These are phyloP conservation scores for Rhypophila decipiens DNA, from an alignment of 495 filamentous ascomycete genomes.

Conservation along the genomic window DNA sequence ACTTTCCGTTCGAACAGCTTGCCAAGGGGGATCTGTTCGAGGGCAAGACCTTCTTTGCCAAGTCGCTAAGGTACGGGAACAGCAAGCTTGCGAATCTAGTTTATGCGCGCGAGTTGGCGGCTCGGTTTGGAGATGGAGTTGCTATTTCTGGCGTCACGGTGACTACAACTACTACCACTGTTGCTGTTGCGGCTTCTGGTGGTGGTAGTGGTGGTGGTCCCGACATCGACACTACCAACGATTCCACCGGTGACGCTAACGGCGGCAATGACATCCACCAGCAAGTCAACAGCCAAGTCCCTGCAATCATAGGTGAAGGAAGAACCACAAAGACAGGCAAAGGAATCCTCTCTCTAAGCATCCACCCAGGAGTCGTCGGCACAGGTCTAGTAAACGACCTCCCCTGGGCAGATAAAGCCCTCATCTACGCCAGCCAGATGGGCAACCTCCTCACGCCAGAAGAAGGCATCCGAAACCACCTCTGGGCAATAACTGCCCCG, in stretches of 20 bases:
- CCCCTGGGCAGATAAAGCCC: constrained; percentile 6
- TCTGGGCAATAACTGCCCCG: neutral
- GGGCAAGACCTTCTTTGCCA: neutral
- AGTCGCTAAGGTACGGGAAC: constrained; percentile 53
- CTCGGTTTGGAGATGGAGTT: constrained; percentile 50
- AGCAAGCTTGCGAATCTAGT: constrained; percentile 65
- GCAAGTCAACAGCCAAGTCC: too few species aligned
- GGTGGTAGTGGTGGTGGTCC: too few species aligned
- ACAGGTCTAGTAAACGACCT: constrained; percentile 43
- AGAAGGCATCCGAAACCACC: neutral
- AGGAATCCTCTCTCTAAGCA: constrained; percentile 44
- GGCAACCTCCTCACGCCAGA: neutral
- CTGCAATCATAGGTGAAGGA: too few species aligned
- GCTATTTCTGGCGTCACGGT: too few species aligned
- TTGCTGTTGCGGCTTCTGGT: too few species aligned
- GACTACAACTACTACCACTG: too few species aligned
- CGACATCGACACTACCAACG: too few species aligned
- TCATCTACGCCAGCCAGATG: neutral
- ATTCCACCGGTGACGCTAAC: too few species aligned
- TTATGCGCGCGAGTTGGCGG: constrained; percentile 52
- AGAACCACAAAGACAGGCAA: too few species aligned
- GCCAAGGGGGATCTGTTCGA: constrained; percentile 27
- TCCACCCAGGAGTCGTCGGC: constrained; percentile 61
- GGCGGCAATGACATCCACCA: too few species aligned
- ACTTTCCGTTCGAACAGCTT: constrained; percentile 27